Evolutionary conservation across 257 asterid species (phyloP).

Genomic region (Rhazya stricta): DNA sequence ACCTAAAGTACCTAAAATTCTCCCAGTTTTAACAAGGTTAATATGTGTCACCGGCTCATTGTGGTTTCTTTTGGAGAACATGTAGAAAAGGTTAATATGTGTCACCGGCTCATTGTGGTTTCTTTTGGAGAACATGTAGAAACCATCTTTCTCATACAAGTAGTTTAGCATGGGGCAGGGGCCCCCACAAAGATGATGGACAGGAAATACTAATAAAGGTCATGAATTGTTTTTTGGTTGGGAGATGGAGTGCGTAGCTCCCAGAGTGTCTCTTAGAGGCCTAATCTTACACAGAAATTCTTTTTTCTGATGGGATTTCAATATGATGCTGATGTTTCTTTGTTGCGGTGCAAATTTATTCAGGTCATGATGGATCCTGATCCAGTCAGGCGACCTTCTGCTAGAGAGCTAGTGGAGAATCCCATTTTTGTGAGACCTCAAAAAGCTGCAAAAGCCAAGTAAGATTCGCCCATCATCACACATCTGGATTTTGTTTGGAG

Average conservation of each 20-base stretch:
- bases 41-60: too few relatives aligned
- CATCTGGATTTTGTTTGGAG: slow-evolving; percentile 6
- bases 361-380: slow-evolving; percentile 89
- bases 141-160: not conserved
- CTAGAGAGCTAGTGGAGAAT: slow-evolving; percentile 52
- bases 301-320: not conserved
- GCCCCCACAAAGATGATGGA: too few relatives aligned
- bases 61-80: not conserved
- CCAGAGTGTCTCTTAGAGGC: not conserved
- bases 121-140: not conserved
- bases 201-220: not conserved
- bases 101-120: too few relatives aligned
- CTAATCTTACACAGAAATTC: not conserved
- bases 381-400: slow-evolving; percentile 77
- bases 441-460: slow-evolving; percentile 29
- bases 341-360: slow-evolving; percentile 12
- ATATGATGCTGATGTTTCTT: slow-evolving; percentile 11
- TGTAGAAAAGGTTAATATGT: not conserved
- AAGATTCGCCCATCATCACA: slow-evolving; percentile 8
- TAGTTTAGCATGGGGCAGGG: too few relatives aligned
- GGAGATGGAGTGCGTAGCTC: not conserved
- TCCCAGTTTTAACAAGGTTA: not conserved
- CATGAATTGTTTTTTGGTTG: too few relatives aligned
- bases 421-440: slow-evolving; percentile 50
- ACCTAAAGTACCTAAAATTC: not conserved